Evolutionary conservation across 768 basidiomycete species (phyloP), one percentile per base, ranked within the genome.

Genomic region (Calvatia gigantea): DNA sequence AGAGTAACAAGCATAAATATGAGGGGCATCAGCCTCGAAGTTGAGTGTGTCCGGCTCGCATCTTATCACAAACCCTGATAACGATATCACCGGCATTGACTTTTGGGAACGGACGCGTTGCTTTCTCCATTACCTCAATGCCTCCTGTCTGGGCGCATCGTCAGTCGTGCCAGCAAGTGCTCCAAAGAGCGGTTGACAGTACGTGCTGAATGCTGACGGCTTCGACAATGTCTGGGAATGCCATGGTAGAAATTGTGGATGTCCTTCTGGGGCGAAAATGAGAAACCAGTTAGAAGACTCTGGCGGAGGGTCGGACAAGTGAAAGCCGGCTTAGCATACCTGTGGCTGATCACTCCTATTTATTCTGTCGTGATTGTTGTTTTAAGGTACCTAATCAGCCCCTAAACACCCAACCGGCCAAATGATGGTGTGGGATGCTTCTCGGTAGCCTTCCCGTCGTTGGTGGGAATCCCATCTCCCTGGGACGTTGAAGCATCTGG

Each of bases 81-180:
- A 78, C 72, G 52, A 94, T 67, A 66, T 94, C 79, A 2, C 74
- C 79, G 0, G 85, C 77, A 6, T 76, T 74, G 8, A 80, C 79
- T 59, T 75, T 69, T 1, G 91, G 89, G 61, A 91, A 87, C 1
- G 87, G 83, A n/a, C 87, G 69, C 2, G 69, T 73, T 6, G 76
- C 79, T 66, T 85, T 84, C 64, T 90, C 78, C 31, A 94, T 74
- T 32, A 91, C 89, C 49, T 95, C 91, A 27, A 86, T 67, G 5
- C 84, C 89, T 4, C 94, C 96, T 6, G 75, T 82, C 78, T 79
- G 54, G 43, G 21, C 45, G 32, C 32, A 43, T 29, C 39, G 19
- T 29, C 33, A 38, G 41, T 38, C 23, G 59, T 42, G 35, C 1
- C 14, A 14, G 12, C 27, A 14, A n/a, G 37, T 12, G 29, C 17